Evolutionary conservation across 208 protist genomes (phyloP).

Genomic region (Acanthamoeba triangularis): DNA sequence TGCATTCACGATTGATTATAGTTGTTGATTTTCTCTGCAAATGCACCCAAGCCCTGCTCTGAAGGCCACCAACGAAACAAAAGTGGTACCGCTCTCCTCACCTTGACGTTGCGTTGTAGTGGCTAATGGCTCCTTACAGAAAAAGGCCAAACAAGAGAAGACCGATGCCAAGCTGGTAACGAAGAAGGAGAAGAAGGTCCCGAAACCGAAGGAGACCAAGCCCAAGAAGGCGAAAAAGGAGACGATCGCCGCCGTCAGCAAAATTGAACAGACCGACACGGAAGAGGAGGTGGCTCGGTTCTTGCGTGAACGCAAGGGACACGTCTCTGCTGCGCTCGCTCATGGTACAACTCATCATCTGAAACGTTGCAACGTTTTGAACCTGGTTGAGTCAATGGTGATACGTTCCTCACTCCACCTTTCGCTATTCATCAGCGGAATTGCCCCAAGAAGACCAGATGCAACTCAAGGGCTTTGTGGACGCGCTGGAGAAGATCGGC

Average conservation of each 20-base stretch:
- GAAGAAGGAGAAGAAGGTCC: not conserved
- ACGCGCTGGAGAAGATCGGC: not conserved
- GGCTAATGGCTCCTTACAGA: not conserved
- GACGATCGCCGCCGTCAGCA: too few relatives aligned
- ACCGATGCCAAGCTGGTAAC: not conserved
- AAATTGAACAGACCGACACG: not conserved
- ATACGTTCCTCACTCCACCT: too few relatives aligned
- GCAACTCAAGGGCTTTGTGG: not conserved
- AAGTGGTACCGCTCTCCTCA: not conserved
- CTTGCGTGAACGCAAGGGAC: not conserved
- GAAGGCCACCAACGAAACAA: too few relatives aligned
- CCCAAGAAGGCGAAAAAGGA: not conserved
- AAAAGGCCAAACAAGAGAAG: not conserved
- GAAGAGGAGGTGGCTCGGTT: not conserved
- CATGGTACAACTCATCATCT: too few relatives aligned
- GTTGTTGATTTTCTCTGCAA: too few relatives aligned
- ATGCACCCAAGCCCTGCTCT: too few relatives aligned
- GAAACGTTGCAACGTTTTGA: too few relatives aligned
- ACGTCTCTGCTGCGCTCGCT: not conserved
- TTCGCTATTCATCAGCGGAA: too few relatives aligned
- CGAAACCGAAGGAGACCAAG: not conserved
- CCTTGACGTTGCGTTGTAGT: not conserved
- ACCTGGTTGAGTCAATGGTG: too few relatives aligned
- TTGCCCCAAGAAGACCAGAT: not conserved
- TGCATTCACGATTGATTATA: too few relatives aligned